phyloP scores from a whole-genome alignment of 352 stramenopile genomes.

The Phytophthora pisi region DNA sequence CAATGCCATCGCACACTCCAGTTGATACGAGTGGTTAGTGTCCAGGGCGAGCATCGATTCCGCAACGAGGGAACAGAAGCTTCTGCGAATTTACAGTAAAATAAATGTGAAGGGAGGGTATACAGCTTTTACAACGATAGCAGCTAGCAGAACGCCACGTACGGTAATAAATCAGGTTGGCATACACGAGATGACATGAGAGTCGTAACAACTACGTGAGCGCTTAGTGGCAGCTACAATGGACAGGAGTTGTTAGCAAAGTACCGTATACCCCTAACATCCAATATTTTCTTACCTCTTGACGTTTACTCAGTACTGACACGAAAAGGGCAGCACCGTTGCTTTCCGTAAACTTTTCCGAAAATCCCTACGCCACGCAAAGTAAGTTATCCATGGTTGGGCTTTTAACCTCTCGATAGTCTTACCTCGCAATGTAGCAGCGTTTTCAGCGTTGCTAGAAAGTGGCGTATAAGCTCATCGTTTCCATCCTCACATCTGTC shows the following conservation, averaged over 20 bases:
- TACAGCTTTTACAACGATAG: too few relatives aligned
- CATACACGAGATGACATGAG: constrained; percentile 4
- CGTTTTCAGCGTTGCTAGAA: constrained; percentile 21
- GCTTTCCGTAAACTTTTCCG: constrained; percentile 9
- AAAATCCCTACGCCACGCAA: constrained; percentile 13
- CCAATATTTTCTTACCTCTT: constrained; percentile 10
- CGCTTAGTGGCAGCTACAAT: constrained; percentile 15
- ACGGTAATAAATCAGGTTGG: constrained; percentile 8
- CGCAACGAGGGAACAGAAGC: constrained; percentile 10
- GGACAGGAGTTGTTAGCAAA: neutral
- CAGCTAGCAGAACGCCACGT: constrained; percentile 6
- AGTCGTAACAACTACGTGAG: constrained; percentile 10
- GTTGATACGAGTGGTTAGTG: constrained; percentile 1
- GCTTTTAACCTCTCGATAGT: neutral
- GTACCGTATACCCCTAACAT: neutral
- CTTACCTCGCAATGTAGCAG: constrained; percentile 25
- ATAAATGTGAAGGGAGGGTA: neutral
- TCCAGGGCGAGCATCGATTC: constrained; percentile 22
- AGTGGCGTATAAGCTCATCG: constrained; percentile 23
- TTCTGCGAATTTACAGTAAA: neutral
- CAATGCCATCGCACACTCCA: constrained; percentile 20
- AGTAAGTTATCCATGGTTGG: neutral
- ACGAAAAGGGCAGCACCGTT: constrained; percentile 8
- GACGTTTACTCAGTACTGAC: constrained; percentile 15
- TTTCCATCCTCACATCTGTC: constrained; percentile 15